Evolutionary conservation across 805 yeast genomes (phyloP).

Genomic region (Kodamaea neixiangensis): DNA sequence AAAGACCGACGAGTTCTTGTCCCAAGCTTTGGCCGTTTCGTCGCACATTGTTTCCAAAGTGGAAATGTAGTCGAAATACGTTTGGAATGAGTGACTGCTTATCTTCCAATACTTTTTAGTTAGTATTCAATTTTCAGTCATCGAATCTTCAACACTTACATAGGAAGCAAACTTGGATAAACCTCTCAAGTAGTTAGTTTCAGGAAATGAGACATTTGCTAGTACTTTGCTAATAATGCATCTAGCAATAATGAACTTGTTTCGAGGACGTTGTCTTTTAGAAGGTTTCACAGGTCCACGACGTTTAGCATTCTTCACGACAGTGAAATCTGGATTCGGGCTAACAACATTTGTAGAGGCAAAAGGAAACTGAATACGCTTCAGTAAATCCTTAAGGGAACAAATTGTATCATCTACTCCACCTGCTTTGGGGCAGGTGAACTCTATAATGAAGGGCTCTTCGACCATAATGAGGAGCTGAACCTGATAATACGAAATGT

Average conservation of each 20-base stretch:
- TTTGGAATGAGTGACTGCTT: constrained; percentile 11
- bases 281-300: too few relatives aligned
- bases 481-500: not conserved
- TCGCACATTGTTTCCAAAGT: constrained; percentile 13
- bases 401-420: too few relatives aligned
- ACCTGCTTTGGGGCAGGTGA: not conserved
- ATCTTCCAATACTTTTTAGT: constrained; percentile 21
- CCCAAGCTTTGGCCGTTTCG: not conserved
- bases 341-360: not conserved
- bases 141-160: not conserved
- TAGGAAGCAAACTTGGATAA: not conserved
- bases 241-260: constrained; percentile 24
- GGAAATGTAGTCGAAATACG: constrained; percentile 19
- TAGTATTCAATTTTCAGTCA: not conserved
- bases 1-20: not conserved
- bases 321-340: not conserved
- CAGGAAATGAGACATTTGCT: not conserved
- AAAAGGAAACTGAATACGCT: not conserved
- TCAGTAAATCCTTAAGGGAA: not conserved
- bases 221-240: constrained; percentile 17
- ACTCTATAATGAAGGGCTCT: not conserved
- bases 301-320: not conserved
- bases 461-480: not conserved
- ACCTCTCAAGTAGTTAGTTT: not conserved
- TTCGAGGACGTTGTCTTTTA: constrained; percentile 15